These are phyloP conservation scores for Taphrina deformans DNA, from an alignment of 1,139 yeast species.

Conservation along the genomic window DNA sequence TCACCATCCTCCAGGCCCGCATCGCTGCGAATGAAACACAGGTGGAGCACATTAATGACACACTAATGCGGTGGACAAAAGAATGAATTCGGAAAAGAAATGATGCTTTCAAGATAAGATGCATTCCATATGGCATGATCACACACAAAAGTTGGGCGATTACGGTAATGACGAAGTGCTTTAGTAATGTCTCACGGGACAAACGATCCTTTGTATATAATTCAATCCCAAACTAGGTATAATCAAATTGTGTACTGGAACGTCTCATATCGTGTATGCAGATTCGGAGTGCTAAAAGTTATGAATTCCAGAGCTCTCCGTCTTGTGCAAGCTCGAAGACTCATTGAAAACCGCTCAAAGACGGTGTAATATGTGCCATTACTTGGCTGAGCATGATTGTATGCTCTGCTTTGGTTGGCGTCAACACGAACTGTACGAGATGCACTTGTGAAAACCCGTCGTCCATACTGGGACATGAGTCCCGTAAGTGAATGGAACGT, in stretches of 20 bases:
- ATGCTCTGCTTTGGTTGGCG: too few relatives aligned
- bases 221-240: neutral
- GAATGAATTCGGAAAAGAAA: neutral
- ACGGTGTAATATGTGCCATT: too few relatives aligned
- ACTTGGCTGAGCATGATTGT: too few relatives aligned
- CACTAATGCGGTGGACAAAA: conserved; percentile 8
- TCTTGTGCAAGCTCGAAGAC: neutral
- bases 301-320: too few relatives aligned
- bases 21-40: neutral
- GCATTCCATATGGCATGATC: neutral
- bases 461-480: neutral
- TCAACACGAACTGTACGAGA: too few relatives aligned
- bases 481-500: neutral
- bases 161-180: neutral
- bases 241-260: neutral
- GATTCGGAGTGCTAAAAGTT: too few relatives aligned
- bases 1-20: conserved; percentile 5
- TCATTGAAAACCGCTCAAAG: too few relatives aligned
- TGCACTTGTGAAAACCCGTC: neutral
- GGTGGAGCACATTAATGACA: conserved; percentile 2
- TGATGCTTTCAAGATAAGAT: neutral
- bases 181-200: neutral
- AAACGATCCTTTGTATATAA: neutral
- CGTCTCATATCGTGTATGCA: neutral
- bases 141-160: neutral